Percentiles rank a stretch among this genome's conserved stretches.
Conservation (phyloP, 1,284 basidiomycete species). For the Inonotus hispidus region DNA sequence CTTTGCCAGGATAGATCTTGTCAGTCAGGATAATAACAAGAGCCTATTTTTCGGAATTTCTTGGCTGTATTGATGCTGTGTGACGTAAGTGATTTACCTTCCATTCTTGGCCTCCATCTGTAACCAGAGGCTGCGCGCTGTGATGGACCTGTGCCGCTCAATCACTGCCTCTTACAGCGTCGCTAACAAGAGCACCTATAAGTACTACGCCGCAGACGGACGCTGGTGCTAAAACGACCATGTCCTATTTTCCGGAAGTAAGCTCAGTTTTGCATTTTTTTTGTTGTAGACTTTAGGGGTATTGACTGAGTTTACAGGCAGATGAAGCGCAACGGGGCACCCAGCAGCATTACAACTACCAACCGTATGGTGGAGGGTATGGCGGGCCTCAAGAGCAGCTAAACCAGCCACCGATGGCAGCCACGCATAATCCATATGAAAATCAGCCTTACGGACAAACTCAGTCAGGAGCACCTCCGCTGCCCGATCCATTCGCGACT, state of each 20-base stretch:
- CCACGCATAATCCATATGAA: constrained; percentile 23
- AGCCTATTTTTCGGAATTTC: background rate
- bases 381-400: constrained; percentile 8
- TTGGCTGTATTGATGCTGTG: background rate
- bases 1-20: too few species aligned
- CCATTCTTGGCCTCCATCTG: background rate
- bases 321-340: constrained; percentile 15
- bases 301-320: constrained; percentile 7
- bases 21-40: background rate
- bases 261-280: background rate
- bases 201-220: background rate
- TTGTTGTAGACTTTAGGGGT: background rate
- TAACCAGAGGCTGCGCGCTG: background rate
- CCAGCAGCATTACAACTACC: constrained; percentile 7
- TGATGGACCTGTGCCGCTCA: background rate
- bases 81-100: background rate
- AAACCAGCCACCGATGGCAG: constrained; percentile 3
- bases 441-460: constrained; percentile 9
- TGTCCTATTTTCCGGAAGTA: constrained; percentile 18
- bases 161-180: background rate
- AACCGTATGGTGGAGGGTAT: constrained; percentile 1
- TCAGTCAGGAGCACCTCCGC: background rate
- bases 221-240: background rate
- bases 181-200: background rate
- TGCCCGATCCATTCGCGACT: constrained; percentile 16